Evolutionary conservation across 805 yeast species (phyloP).

Genomic region (Candida pini): DNA sequence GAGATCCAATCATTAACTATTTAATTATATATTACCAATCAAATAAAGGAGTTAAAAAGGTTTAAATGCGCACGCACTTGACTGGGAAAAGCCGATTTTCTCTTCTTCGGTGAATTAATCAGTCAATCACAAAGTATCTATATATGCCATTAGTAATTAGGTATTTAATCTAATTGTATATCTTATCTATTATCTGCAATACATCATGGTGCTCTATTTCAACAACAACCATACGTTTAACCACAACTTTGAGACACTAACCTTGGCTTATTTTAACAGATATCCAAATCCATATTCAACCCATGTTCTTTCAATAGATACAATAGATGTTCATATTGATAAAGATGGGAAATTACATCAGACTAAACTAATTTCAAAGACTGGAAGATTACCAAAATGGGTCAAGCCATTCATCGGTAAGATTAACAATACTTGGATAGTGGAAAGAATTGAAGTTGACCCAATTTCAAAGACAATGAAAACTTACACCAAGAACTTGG

Average conservation of each 20-base stretch:
- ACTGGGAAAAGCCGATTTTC: too few relatives aligned
- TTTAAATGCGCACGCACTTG: too few relatives aligned
- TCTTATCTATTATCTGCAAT: too few relatives aligned
- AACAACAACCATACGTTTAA: conserved; percentile 50
- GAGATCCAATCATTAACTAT: too few relatives aligned
- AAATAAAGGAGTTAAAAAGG: too few relatives aligned
- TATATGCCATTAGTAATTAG: too few relatives aligned
- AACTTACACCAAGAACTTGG: conserved; percentile 77
- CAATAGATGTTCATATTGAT: conserved; percentile 57
- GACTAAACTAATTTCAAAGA: conserved; percentile 69
- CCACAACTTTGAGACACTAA: conserved; percentile 65
- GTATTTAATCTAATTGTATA: too few relatives aligned
- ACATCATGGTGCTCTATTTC: conserved; percentile 58
- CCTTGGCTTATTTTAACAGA: conserved; percentile 70
- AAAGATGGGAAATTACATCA: conserved; percentile 59
- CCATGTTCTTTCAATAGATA: conserved; percentile 82
- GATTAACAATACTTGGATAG: conserved; percentile 69
- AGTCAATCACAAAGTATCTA: too few relatives aligned
- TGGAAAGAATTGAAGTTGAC: conserved; percentile 73
- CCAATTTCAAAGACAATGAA: conserved; percentile 47
- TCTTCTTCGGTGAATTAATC: too few relatives aligned
- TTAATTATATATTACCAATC: too few relatives aligned
- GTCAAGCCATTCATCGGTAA: conserved; percentile 68
- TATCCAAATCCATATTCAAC: conserved; percentile 77
- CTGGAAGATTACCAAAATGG: conserved; percentile 78